Evolutionary conservation across 176 grass and related monocot species (phyloP).

Genomic region (Aechmea fasciata): DNA sequence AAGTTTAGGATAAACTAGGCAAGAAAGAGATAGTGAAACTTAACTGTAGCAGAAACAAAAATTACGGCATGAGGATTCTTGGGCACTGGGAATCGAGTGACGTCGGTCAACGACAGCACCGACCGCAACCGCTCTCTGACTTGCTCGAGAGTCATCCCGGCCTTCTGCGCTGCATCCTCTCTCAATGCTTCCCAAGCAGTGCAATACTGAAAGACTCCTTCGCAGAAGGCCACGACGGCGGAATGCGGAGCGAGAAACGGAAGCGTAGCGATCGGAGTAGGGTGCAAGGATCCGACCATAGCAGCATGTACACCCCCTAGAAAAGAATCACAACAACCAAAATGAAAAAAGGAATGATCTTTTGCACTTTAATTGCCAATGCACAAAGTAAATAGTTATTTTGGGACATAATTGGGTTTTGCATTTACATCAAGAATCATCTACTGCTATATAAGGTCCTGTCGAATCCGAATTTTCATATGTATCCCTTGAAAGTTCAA

Average conservation of each 20-base stretch:
- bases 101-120: slow-evolving; percentile 81
- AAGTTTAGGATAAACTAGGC: neutral
- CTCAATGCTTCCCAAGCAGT: slow-evolving; percentile 87
- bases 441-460: too few relatives aligned
- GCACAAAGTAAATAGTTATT: too few relatives aligned
- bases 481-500: too few relatives aligned
- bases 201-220: slow-evolving; percentile 64
- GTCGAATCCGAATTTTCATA: too few relatives aligned
- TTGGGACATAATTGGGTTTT: too few relatives aligned
- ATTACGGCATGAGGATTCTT: slow-evolving; percentile 18
- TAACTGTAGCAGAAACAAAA: slow-evolving; percentile 22
- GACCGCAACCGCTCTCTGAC: slow-evolving; percentile 66
- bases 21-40: neutral
- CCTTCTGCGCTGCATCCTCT: slow-evolving; percentile 49
- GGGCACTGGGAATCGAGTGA: slow-evolving; percentile 65
- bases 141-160: slow-evolving; percentile 34
- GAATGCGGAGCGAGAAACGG: slow-evolving; percentile 95
- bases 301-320: slow-evolving; percentile 91
- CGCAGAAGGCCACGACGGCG: slow-evolving; percentile 88
- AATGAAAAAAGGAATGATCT: neutral
- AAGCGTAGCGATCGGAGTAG: slow-evolving; percentile 79
- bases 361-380: neutral
- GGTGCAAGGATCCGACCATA: slow-evolving; percentile 91
- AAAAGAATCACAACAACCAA: slow-evolving; percentile 4
- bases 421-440: too few relatives aligned